Percentiles rank a stretch among this genome's conserved stretches.
Evolutionary conservation across 768 basidiomycete species (phyloP).

Genomic region (Suillus variegatus): DNA sequence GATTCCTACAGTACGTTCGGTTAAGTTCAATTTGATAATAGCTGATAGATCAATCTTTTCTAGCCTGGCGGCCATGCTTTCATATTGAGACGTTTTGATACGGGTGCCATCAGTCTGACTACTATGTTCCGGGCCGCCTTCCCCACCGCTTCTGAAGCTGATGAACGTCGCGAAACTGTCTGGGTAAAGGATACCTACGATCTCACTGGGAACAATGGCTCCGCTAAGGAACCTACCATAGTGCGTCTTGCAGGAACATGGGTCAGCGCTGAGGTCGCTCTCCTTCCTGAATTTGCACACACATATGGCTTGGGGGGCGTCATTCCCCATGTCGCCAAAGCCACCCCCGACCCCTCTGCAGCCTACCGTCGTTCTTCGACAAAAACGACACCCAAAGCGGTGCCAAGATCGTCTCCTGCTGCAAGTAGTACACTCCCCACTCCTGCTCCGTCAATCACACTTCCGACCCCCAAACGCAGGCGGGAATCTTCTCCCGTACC

Average conservation of each 20-base stretch:
- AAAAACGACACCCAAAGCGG: constrained; percentile 35
- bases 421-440: constrained; percentile 31
- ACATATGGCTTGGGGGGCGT: constrained; percentile 64
- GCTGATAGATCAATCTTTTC: constrained; percentile 16
- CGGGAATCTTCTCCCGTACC: constrained; percentile 56
- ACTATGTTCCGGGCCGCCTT: constrained; percentile 98
- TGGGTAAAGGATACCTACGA: constrained; percentile 86
- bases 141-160: constrained; percentile 72
- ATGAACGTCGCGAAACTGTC: constrained; percentile 76
- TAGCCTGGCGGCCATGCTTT: constrained; percentile 86
- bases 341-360: constrained; percentile 73
- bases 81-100: constrained; percentile 92
- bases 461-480: constrained; percentile 61
- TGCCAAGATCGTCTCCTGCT: constrained; percentile 29
- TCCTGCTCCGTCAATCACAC: constrained; percentile 38
- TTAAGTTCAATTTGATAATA: neutral
- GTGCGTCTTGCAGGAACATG: constrained; percentile 89
- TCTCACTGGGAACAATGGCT: constrained; percentile 74
- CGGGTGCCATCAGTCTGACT: constrained; percentile 87
- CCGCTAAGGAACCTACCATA: constrained; percentile 54
- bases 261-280: constrained; percentile 69
- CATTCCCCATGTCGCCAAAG: constrained; percentile 65
- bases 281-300: constrained; percentile 55
- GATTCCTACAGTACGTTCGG: constrained; percentile 75
- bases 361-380: constrained; percentile 74